phyloP scores from a whole-genome alignment of 352 stramenopile genomes.

The Poterioochromonas sp. region DNA sequence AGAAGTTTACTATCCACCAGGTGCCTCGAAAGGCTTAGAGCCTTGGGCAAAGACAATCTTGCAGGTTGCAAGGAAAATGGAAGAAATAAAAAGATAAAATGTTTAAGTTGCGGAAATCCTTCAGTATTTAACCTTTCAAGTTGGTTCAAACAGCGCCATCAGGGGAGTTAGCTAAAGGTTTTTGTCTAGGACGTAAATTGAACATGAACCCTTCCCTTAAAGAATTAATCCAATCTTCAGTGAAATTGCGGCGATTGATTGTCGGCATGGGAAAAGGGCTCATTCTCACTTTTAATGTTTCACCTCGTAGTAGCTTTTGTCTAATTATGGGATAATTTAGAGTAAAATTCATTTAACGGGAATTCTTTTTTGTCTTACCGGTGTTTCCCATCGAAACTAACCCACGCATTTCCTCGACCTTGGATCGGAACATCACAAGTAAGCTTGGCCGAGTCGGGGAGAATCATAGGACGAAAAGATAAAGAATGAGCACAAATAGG shows the following conservation, averaged over 20 bases:
- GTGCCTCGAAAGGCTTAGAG: not conserved
- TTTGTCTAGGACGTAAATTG: not conserved
- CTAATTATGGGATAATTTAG: not conserved
- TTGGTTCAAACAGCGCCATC: not conserved
- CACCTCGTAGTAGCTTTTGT: not conserved
- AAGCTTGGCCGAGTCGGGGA: slow-evolving; percentile 43
- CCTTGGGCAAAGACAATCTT: not conserved
- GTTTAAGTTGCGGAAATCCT: no score
- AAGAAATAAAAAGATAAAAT: not conserved
- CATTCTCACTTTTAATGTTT: not conserved
- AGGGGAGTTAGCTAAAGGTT: not conserved
- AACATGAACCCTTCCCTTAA: not conserved
- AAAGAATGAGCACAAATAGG: slow-evolving; percentile 94
- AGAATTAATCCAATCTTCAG: not conserved
- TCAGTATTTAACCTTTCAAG: not conserved
- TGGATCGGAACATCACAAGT: not conserved
- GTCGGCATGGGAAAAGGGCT: not conserved
- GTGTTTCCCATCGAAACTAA: slow-evolving; percentile 1
- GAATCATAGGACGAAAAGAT: not conserved
- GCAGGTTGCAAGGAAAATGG: not conserved
- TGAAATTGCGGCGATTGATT: not conserved
- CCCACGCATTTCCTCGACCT: not conserved
- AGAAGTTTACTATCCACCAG: not conserved
- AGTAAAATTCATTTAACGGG: not conserved
- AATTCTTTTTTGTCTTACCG: not conserved